Evolutionary conservation across 306 rosid genomes (phyloP), one percentile per base, ranked within the genome.

Genomic region (Acacia crassicarpa): DNA sequence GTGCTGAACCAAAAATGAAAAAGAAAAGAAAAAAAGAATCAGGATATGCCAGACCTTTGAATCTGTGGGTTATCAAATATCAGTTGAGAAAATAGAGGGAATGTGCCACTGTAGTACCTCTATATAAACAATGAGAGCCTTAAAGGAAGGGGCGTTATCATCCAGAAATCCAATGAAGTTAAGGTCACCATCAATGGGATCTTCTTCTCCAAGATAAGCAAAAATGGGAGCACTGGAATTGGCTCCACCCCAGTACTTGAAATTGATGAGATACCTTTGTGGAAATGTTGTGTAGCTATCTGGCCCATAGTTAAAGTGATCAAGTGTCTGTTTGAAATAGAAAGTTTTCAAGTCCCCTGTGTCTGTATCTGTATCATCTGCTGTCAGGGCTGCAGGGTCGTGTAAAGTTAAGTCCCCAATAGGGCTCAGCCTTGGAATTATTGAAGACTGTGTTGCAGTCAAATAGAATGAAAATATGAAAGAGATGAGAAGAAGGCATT

Each of bases 261-360:
- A 83, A 77, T 88, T 91, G 80, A 89, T 83, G 27, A 91, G 7
- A 75, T 89, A 91, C 72, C 93, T 82, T 80, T 91, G 93, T 4
- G 40, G 83, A 77, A 91, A 89, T 67, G 81, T 88, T 20, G 63
- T 51, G 89, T 85, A 91, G 81, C 96, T 88, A 25, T 91, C 93
- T 8, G 87, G 78, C 69, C 86, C 85, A 35, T 85, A 88, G 77
- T 89, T 91, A 87, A 91, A 91, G 84, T 91, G 95, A 82, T 91
- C 95, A 0, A 91, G 89, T 9, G 88, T 91, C 82, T 91, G 95
- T 30, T 78, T 78, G 79, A 70, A 89, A 75, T 74, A 89, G 70
- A 74, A 88, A 17, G 93, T 91, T 65, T 84, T 40, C 59, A 83
- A 73, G 17, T 88, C 86, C 14, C 56, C 74, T 1, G 72, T 46